Percentiles rank a stretch among this genome's conserved stretches.
These are phyloP conservation scores for Nannochloropsis gaditana DNA, from an alignment of 108 stramenopile genomes.

Conservation along the genomic window DNA sequence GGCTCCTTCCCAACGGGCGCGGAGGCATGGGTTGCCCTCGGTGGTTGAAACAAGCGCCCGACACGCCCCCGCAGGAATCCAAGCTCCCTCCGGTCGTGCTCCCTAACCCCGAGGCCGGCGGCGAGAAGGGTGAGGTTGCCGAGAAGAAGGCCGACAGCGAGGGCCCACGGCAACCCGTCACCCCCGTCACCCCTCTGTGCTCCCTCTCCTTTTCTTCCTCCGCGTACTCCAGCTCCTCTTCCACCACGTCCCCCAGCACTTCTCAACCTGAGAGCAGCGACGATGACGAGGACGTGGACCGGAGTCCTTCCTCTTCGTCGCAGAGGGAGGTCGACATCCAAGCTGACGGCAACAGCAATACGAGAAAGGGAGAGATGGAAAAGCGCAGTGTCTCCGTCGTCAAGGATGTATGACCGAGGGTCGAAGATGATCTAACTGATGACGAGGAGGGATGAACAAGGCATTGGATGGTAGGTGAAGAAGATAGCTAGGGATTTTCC, in stretches of 20 bases:
- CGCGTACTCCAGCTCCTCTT: background rate
- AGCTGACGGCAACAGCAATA: background rate
- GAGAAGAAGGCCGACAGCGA: background rate
- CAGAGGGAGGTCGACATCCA: background rate
- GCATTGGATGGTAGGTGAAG: background rate
- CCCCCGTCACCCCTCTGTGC: background rate
- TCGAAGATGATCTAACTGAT: background rate
- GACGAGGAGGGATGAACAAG: background rate
- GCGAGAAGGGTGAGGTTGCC: too few relatives aligned
- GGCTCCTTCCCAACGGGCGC: background rate
- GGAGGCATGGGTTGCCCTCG: background rate
- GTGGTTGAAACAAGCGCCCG: background rate
- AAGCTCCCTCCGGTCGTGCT: background rate
- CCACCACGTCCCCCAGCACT: background rate
- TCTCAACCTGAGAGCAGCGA: slow-evolving; percentile 10
- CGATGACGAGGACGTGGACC: background rate
- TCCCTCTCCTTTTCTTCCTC: background rate
- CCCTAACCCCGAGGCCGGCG: background rate
- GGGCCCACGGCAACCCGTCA: background rate
- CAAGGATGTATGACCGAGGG: background rate
- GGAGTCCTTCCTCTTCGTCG: background rate
- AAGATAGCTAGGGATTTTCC: background rate
- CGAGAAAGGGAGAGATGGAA: background rate
- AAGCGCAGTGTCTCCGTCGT: background rate
- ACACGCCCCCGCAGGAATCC: background rate